Base-by-base conservation (phyloP, 164 flowering plant genomes). In the Umbilicus rupestris region DNA sequence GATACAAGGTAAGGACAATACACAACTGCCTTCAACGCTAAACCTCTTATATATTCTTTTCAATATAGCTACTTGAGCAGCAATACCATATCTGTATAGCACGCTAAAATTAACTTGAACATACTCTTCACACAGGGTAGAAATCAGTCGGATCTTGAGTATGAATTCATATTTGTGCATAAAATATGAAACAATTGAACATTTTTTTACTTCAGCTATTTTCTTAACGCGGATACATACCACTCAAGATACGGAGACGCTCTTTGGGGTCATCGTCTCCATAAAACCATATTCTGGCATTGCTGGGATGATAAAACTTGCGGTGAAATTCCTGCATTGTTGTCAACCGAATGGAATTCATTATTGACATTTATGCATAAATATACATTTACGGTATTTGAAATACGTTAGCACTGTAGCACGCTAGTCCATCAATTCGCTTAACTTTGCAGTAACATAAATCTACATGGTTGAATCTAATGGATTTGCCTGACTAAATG, bases 221-320 rank as follows among this genome's bases (percentile, higher is more conserved):
- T 41, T 41, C 44, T 14, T 41, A 6, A 62, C 6, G 20, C n/a
- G 19, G 29, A 14, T 20, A 30, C 55, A 19, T 88, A 95, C 99
- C 99, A 75, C 89, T 95, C 68, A 92, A 73, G 67, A 92, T 83
- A 41, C 88, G 96, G 15, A 92, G 75, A 44, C 97, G 88, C 72
- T 95, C 97, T 76, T 59, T 79, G 70, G 90, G 82, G 76, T 89
- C 96, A 82, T 95, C 99, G 74, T 95, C 97, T 72, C 99, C 99
- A 78, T 95, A 95, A 73, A 95, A 95, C 97, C 99, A 95, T 42
- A 92, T 89, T 75, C 93, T 85, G 29, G 97, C 90, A 82, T 95
- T 95, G 84, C 96, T 84, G 46, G 99, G 99, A 76, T 95, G 97
- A 76, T 95, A 95, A 80, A 76, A 95, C 73, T 84, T 92, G 5